These are phyloP conservation scores for Amaranthus cruentus DNA, from an alignment of 148 eudicot species.

Conservation along the genomic window DNA sequence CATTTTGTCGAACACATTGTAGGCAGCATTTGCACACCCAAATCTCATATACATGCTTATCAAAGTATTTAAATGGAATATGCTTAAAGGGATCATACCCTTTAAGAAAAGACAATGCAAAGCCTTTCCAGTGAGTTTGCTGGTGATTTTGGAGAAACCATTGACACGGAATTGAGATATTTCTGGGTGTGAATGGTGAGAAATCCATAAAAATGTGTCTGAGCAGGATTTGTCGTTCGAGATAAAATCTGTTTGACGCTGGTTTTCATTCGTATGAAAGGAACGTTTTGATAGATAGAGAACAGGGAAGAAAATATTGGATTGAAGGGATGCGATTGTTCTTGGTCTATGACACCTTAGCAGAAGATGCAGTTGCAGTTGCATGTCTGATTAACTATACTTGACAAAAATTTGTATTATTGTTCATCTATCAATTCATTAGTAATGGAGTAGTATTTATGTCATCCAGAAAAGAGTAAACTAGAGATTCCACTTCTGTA, in stretches of 20 bases:
- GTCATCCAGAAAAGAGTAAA: too few relatives aligned
- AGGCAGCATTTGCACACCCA: slow-evolving; percentile 37
- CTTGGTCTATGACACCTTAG: neutral
- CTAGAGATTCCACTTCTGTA: too few relatives aligned
- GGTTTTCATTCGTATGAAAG: neutral
- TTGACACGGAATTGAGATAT: slow-evolving; percentile 47
- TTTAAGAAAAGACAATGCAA: slow-evolving; percentile 54
- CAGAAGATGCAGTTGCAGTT: neutral
- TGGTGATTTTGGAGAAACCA: slow-evolving; percentile 60
- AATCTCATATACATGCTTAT: slow-evolving; percentile 56
- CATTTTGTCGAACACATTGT: slow-evolving; percentile 63
- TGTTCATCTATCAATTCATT: too few relatives aligned
- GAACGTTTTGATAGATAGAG: neutral
- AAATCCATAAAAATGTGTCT: slow-evolving; percentile 22
- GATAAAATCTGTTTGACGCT: neutral
- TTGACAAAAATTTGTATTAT: too few relatives aligned
- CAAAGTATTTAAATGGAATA: slow-evolving; percentile 56
- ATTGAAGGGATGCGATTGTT: neutral
- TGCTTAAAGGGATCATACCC: slow-evolving; percentile 31
- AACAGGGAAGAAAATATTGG: neutral
- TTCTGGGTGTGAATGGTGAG: slow-evolving; percentile 40
- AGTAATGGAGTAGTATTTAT: too few relatives aligned
- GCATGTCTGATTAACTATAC: neutral
- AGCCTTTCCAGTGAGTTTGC: slow-evolving; percentile 39
- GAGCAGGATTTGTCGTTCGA: neutral